Evolutionary conservation across 352 stramenopile species (phyloP), one percentile per base, ranked within the genome.

Genomic region (Aphanomyces euteiches): DNA sequence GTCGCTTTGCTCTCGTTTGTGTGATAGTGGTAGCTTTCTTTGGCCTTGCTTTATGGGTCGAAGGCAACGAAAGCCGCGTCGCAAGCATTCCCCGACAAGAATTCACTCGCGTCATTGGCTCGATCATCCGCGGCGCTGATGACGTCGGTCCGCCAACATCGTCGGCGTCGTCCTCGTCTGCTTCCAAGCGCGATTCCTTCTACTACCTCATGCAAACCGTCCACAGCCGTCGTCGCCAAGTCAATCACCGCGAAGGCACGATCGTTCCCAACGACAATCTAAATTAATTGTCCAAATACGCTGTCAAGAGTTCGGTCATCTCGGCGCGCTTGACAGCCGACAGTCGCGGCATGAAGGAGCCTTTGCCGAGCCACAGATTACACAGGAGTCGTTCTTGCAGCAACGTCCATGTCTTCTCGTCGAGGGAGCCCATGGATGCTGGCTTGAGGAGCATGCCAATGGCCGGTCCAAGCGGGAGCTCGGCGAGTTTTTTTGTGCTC

Each of bases 341-440:
- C 28, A 94, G 80, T 34, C 87, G 85, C n/a, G 87, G 84, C 15
- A 94, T 66, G 45, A 94, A 76, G 1, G 85, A 81, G 47, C 80
- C 79, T 19, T 83, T 88, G 19, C 86, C 86, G 21, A 93, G 69
- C 86, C 85, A 94, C 57, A 93, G 76, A 59, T 93, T 92, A 70
- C 91, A 84, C 41, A 78, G 75, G 12, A 93, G 65, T n/a, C 68
- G 41, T 21, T 67, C 59, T 15, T 50, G 59, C 6, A 67, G 41
- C 54, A 61, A 37, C n/a, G 54, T 12, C 54, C 54, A 61, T 17
- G 13, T 75, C 3, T 6, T 21, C 13, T 38, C 57, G 54, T 65
- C 17, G 3, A n/a, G 1, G 65, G 41, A 21, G 37, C 66, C 19
- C 13, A 54, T 64, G 56, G 89, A 73, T 3, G 70, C 59, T 21